Evolutionary conservation across 2,329 filamentous ascomycete species (phyloP), one percentile per base, ranked within the genome.

Genomic region (Paramyrothecium sp.): DNA sequence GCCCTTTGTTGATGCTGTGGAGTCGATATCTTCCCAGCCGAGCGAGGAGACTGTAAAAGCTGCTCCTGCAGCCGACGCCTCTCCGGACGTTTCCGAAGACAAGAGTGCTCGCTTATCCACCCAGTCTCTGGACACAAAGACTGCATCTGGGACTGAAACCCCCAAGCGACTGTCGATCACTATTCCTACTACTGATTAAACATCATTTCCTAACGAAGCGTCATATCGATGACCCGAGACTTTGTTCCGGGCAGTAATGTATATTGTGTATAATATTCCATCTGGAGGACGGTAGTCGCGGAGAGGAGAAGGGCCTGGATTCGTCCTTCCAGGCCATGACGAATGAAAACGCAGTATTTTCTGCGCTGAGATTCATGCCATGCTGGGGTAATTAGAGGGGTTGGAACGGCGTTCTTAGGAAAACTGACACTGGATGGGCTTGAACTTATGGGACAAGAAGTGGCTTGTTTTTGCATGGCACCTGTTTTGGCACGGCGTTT

Each of bases 111-210:
- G 69, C 53, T 63, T 61, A 53, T 69, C 70, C 1, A 50, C 65
- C 3, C 66, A 70, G 19, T 68, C 69, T 46, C 58, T 69, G 1
- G 66, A 69, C 21, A 60, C 63, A 19, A 69, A 66, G 54, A 67
- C 64, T 52, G 54, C 53, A 23, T 53, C 60, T 44, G 62, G 60
- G 17, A 60, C 65, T 46, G 64, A 69, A 48, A 58, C 64, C 49
- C 63, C 65, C 1, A 66, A 66, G 38, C 63, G 68, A 53, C 54
- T 69, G 26, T 72, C 70, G 21, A 68, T 69, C 30, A 67, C 66
- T 17, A 68, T 68, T 26, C 66, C 66, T 50, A 54, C 58, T 3
- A 59, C 55, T 44, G 64, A 65, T 47, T 58, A 57, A 38, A n/a
- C 26, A 20, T 17, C 17, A 21, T 20, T 41, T 19, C 33, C n/a